Evolutionary conservation across 768 basidiomycete species (phyloP), one percentile per base, ranked within the genome.

Genomic region (Russula earlei): DNA sequence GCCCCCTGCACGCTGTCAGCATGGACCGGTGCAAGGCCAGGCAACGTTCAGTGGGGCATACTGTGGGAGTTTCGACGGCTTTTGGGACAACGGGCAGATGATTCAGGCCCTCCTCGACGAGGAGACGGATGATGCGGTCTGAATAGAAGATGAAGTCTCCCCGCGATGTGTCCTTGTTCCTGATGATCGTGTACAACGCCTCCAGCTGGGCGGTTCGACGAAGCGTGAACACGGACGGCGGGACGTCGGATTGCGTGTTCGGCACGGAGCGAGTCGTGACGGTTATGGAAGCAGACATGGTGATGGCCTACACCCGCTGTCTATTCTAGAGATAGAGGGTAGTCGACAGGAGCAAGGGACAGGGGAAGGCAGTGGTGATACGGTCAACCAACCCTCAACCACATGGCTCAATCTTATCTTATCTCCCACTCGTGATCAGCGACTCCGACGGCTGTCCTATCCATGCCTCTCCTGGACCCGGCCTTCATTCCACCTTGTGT

Each of bases 81-180:
- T 86, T 80, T 27, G 81, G 76, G 17, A 95, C 67, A 56, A 96
- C 83, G 0, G 85, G 85, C 3, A 87, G 73, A 65, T 87, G 93
- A 68, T 99, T 98, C 59, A 97, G 72, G 19, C 94, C 91, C 72
- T 87, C 82, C 68, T 87, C 85, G 20, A 89, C 86, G 53, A 90
- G 76, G 43, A 88, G 65, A 46, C 86, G 75, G 63, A 97, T 97
- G 69, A 97, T 92, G 17, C 93, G 78, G 71, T 93, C 91, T 11
- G 87, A 87, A 69, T 94, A 94, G 72, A 98, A 99, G 59, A 99
- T 79, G 65, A 99, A 99, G 67, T 98, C 96, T 9, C 93, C 93
- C 52, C 93, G 75, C 25, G 80, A 80, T 3, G 95, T 96, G 40
- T 85, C 80, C 71, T 84, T 86, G 70, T 95, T 85, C 50, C 95